A percentile compares a stretch with the other conserved stretches of the same genome.
phyloP scores from a whole-genome alignment of 345 rosid genomes.

The Eucalyptus cladocalyx region DNA sequence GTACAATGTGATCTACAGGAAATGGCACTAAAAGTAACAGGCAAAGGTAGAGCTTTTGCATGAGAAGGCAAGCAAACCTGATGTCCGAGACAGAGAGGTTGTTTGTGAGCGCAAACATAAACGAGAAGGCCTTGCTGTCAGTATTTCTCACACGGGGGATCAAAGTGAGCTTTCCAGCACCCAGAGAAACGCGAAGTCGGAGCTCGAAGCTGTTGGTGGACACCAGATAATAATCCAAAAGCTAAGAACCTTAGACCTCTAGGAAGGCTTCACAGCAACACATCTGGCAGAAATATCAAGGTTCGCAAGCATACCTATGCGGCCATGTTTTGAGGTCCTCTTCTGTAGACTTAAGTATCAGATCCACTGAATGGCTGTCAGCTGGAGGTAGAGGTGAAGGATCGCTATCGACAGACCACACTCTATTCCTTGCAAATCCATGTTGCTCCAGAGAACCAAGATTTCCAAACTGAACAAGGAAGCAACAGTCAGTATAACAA shows the following conservation, averaged over 20 bases:
- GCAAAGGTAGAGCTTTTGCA: not conserved
- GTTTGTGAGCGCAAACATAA: conserved; percentile 62
- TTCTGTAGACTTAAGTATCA: conserved; percentile 62
- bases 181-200: conserved; percentile 67
- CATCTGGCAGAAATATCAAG: not conserved
- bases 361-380: conserved; percentile 64
- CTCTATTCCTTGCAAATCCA: conserved; percentile 79
- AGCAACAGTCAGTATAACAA: not conserved
- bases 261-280: not conserved
- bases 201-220: conserved; percentile 65
- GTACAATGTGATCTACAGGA: not conserved
- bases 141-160: conserved; percentile 92
- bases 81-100: conserved; percentile 84
- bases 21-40: not conserved
- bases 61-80: conserved; percentile 34
- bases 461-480: conserved; percentile 55
- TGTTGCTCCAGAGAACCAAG: conserved; percentile 73
- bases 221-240: not conserved
- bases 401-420: conserved; percentile 68
- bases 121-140: conserved; percentile 72
- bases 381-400: conserved; percentile 82
- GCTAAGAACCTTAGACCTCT: not conserved
- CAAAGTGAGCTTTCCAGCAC: conserved; percentile 74
- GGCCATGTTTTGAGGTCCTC: conserved; percentile 86
- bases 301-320: conserved; percentile 39